Percentiles rank a stretch among this genome's conserved stretches.
phyloP scores from a whole-genome alignment of 495 filamentous ascomycete species.

The Talaromyces wortmannii region DNA sequence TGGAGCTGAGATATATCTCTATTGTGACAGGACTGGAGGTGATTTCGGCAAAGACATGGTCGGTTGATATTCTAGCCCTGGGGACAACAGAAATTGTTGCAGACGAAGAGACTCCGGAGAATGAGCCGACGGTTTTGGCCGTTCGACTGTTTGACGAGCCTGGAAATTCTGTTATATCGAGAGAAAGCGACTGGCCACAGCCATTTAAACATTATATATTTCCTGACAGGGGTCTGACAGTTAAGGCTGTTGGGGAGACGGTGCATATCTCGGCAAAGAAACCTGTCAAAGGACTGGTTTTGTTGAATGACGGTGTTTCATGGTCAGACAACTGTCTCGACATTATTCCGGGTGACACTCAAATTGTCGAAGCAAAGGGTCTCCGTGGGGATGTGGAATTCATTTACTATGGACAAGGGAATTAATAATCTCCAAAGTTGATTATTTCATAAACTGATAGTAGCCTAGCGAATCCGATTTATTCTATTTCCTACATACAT shows the following conservation, averaged over 20 bases:
- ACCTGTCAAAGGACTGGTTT: conserved; percentile 32
- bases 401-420: not conserved
- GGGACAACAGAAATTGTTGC: conserved; percentile 66
- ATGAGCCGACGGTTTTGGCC: conserved; percentile 50
- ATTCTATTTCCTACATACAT: not conserved
- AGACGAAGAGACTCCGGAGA: conserved; percentile 32
- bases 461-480: not conserved
- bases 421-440: not conserved
- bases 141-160: conserved; percentile 51
- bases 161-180: conserved; percentile 51
- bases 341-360: conserved; percentile 38
- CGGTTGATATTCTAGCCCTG: conserved; percentile 47
- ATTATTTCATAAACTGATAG: not conserved
- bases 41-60: conserved; percentile 23
- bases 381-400: not conserved
- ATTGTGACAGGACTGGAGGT: conserved; percentile 63
- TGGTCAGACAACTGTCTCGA: conserved; percentile 39
- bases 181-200: conserved; percentile 87
- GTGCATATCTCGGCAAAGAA: conserved; percentile 20
- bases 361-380: conserved; percentile 14
- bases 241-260: conserved; percentile 13
- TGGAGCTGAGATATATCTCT: conserved; percentile 69
- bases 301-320: conserved; percentile 27
- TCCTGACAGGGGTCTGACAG: conserved; percentile 25
- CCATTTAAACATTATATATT: conserved; percentile 82